phyloP scores from a whole-genome alignment of 169 alveolate genomes.

The Miamiensis avidus region DNA sequence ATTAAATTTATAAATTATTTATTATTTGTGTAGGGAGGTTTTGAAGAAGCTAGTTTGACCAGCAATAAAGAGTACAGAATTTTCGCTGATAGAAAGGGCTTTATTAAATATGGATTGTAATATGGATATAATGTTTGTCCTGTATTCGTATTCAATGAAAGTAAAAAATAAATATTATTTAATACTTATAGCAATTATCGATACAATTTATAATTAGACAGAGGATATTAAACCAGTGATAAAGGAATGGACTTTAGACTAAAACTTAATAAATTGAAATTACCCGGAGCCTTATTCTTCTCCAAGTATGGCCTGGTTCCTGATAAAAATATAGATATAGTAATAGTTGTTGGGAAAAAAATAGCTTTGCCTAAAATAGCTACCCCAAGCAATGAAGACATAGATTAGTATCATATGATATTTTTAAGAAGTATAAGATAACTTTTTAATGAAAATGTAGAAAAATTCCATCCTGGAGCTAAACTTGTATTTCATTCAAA shows the following conservation, averaged over 20 bases:
- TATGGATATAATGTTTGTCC: slow-evolving; percentile 41
- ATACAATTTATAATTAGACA: not conserved
- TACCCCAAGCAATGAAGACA: slow-evolving; percentile 33
- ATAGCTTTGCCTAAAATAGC: slow-evolving; percentile 24
- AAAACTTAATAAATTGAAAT: slow-evolving; percentile 29
- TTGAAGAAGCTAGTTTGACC: slow-evolving; percentile 39
- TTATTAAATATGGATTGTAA: slow-evolving; percentile 42
- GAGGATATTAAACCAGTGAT: not conserved
- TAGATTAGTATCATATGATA: slow-evolving; percentile 29
- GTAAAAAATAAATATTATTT: not conserved
- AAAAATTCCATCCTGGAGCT: not conserved
- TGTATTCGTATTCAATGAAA: slow-evolving; percentile 33
- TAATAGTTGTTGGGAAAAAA: slow-evolving; percentile 26
- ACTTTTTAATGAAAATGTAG: not conserved
- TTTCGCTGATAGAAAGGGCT: slow-evolving; percentile 34
- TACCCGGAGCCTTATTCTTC: slow-evolving; percentile 28
- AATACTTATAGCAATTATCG: not conserved
- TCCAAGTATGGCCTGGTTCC: slow-evolving; percentile 16
- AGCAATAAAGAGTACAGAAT: slow-evolving; percentile 41
- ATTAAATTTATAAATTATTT: too few relatives aligned
- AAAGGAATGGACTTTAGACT: slow-evolving; percentile 21
- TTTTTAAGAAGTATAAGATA: not conserved
- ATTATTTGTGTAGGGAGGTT: slow-evolving; percentile 28
- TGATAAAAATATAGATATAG: not conserved
- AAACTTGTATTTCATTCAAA: not conserved